Conservation (phyloP, 805 yeast genomes). For the Yarrowia osloensis region DNA sequence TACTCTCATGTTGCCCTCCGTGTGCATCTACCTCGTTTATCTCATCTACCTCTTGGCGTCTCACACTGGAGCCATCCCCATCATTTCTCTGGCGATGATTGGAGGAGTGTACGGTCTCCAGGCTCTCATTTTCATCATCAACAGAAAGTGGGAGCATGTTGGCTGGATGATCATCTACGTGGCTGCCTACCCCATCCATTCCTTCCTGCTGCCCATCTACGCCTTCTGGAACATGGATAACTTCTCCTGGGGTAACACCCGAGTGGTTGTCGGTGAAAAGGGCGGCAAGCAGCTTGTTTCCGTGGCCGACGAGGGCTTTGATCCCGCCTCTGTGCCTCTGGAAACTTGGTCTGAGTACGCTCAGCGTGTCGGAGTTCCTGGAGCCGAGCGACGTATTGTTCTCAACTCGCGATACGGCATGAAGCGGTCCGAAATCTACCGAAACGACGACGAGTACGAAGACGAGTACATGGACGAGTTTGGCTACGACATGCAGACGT, state of each 20-base stretch:
- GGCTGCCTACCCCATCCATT: conserved; percentile 61
- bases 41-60: conserved; percentile 54
- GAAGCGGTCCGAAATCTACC: conserved; percentile 37
- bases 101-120: conserved; percentile 61
- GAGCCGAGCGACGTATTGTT: conserved; percentile 43
- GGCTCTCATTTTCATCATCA: conserved; percentile 54
- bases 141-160: conserved; percentile 50
- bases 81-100: conserved; percentile 57
- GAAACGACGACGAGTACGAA: conserved; percentile 21
- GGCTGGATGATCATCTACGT: conserved; percentile 60
- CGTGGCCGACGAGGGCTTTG: conserved; percentile 43
- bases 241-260: conserved; percentile 67
- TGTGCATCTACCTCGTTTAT: conserved; percentile 55
- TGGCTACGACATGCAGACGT: conserved; percentile 39
- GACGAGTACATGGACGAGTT: conserved; percentile 33
- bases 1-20: conserved; percentile 61
- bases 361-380: conserved; percentile 43
- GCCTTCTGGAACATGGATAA: conserved; percentile 68
- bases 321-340: conserved; percentile 43
- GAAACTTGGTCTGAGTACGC: conserved; percentile 47
- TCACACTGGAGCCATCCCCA: conserved; percentile 52
- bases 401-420: conserved; percentile 44
- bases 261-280: conserved; percentile 56
- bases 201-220: conserved; percentile 59
- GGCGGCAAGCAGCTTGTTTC: conserved; percentile 51